phyloP scores from a whole-genome alignment of 2,329 filamentous ascomycete genomes.

The Xylariaceae sp. region DNA sequence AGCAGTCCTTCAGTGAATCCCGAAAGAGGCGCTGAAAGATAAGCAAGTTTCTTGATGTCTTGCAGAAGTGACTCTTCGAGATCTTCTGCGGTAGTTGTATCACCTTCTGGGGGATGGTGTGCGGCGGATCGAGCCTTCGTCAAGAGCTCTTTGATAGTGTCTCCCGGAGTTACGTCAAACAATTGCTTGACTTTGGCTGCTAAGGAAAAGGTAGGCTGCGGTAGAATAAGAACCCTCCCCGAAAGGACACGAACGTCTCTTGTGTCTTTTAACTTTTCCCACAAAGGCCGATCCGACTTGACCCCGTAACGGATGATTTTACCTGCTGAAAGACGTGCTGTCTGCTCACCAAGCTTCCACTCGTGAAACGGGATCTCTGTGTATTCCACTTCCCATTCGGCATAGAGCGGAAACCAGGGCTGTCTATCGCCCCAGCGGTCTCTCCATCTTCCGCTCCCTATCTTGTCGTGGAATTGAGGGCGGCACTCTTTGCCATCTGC shows the following conservation, averaged over 20 bases:
- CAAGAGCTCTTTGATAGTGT: slow-evolving; percentile 19
- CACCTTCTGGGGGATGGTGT: slow-evolving; percentile 4
- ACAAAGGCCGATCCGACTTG: not conserved
- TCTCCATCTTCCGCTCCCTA: slow-evolving; percentile 22
- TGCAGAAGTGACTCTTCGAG: slow-evolving; percentile 2
- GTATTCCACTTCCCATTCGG: too few relatives aligned
- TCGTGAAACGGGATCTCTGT: too few relatives aligned
- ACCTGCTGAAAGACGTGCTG: slow-evolving; percentile 6
- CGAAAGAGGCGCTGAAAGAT: slow-evolving; percentile 23
- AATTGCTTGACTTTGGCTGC: slow-evolving; percentile 34
- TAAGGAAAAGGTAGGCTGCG: slow-evolving; percentile 38
- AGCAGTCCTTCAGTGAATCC: slow-evolving; percentile 32
- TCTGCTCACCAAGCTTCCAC: slow-evolving; percentile 27
- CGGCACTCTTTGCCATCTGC: not conserved
- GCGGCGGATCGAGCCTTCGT: not conserved
- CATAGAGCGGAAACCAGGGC: too few relatives aligned
- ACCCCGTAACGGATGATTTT: slow-evolving; percentile 13
- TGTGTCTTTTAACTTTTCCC: not conserved
- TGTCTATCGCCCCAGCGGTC: slow-evolving; percentile 36
- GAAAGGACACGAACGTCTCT: slow-evolving; percentile 29
- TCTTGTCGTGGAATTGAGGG: slow-evolving; percentile 7
- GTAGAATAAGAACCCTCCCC: slow-evolving; percentile 39
- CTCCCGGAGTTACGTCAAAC: slow-evolving; percentile 27
- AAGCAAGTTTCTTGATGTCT: slow-evolving; percentile 22
- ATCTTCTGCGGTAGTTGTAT: not conserved